These are phyloP conservation scores for Macrolepiota dolichaula DNA, from an alignment of 768 basidiomycete genomes.

Conservation along the genomic window DNA sequence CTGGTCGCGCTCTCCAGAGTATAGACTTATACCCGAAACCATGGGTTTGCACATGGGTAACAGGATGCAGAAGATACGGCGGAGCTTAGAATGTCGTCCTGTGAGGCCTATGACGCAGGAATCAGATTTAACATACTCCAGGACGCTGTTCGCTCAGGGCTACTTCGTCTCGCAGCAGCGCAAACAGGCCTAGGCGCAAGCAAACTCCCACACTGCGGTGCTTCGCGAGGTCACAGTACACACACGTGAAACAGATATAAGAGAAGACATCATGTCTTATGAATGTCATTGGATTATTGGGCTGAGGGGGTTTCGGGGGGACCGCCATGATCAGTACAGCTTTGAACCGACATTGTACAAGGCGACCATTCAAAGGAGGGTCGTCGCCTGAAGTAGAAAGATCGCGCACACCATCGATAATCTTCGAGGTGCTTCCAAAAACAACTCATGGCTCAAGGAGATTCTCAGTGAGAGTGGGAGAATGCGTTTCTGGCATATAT, in stretches of 20 bases:
- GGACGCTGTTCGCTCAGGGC: constrained; percentile 12
- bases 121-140: not conserved
- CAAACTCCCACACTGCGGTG: not conserved
- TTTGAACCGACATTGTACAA: too few species aligned
- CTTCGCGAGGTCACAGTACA: not conserved
- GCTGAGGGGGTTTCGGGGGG: too few species aligned
- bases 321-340: too few species aligned
- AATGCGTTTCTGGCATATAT: constrained; percentile 8
- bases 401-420: not conserved
- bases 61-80: constrained; percentile 18
- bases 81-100: constrained; percentile 14
- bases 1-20: not conserved
- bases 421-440: not conserved
- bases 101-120: constrained; percentile 6
- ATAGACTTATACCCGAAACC: not conserved
- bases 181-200: constrained; percentile 13
- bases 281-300: too few species aligned
- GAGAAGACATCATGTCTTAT: constrained; percentile 12
- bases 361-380: too few species aligned
- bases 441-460: not conserved
- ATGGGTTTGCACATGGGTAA: constrained; percentile 14
- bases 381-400: too few species aligned
- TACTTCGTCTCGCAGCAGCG: constrained; percentile 16
- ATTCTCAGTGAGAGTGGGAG: not conserved
- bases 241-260: not conserved